phyloP scores from a whole-genome alignment of 805 yeast species.

The Zygoascus bituminiphila region DNA sequence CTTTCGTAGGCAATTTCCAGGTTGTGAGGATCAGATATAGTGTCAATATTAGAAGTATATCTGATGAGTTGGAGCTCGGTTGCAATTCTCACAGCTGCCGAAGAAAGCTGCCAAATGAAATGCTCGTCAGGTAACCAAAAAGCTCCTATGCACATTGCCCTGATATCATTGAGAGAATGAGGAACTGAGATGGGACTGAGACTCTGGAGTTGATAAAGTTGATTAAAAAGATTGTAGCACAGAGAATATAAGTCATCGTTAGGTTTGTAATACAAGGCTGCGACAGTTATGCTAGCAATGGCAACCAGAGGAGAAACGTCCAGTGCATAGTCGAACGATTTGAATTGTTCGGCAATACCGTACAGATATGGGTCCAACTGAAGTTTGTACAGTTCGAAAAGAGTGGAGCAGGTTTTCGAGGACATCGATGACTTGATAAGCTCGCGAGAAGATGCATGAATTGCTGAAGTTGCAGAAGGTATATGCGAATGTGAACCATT shows the following conservation, averaged over 20 bases:
- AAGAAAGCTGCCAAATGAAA: neutral
- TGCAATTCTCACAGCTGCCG: slow-evolving; percentile 4
- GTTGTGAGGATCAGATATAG: neutral
- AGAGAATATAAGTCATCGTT: slow-evolving; percentile 1
- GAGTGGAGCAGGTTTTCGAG: neutral
- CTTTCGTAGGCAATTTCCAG: slow-evolving; percentile 3
- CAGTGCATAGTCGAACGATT: slow-evolving; percentile 1
- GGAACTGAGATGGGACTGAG: neutral
- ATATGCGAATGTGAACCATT: neutral
- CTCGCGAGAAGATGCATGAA: neutral
- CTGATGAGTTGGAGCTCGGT: slow-evolving; percentile 5
- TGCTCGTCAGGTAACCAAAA: slow-evolving; percentile 4
- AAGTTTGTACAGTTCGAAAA: slow-evolving; percentile 3
- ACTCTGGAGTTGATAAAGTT: slow-evolving; percentile 1
- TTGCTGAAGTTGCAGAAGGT: neutral
- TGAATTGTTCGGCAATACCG: slow-evolving; percentile 5
- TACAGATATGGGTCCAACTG: slow-evolving; percentile 8
- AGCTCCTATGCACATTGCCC: slow-evolving; percentile 7
- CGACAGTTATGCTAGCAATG: slow-evolving; percentile 4
- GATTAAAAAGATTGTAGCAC: slow-evolving; percentile 4
- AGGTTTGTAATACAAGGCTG: slow-evolving; percentile 5
- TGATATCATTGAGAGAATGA: slow-evolving; percentile 4
- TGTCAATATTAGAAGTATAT: neutral
- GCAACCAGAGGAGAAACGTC: slow-evolving; percentile 5
- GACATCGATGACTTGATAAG: neutral